Evolutionary conservation across 164 flowering plant genomes (phyloP).

Genomic region (Berberis vulgaris): DNA sequence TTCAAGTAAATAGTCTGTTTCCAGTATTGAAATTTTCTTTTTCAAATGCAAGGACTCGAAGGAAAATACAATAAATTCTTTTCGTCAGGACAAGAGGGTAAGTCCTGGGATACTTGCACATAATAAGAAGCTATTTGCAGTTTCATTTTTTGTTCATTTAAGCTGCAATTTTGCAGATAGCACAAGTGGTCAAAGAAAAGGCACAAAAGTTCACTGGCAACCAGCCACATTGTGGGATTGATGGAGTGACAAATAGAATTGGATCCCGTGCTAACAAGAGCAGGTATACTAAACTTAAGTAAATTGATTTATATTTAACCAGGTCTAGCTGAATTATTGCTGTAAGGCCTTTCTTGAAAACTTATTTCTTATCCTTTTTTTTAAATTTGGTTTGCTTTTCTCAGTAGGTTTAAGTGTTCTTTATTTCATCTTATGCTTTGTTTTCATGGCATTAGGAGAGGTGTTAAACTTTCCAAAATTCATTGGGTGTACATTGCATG

Average conservation of each 20-base stretch:
- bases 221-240: conserved; percentile 24
- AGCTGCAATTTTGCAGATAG: conserved; percentile 14
- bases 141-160: too few relatives aligned
- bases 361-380: too few relatives aligned
- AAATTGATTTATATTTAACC: too few relatives aligned
- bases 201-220: conserved; percentile 19
- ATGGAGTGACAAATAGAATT: conserved; percentile 17
- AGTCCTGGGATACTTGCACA: not conserved
- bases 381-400: too few relatives aligned
- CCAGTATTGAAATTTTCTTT: conserved; percentile 6
- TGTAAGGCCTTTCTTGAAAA: too few relatives aligned
- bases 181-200: conserved; percentile 19
- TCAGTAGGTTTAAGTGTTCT: too few relatives aligned
- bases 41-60: conserved; percentile 56
- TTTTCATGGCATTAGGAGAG: too few relatives aligned
- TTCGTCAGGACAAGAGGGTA: conserved; percentile 44
- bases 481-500: too few relatives aligned
- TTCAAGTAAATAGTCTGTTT: not conserved
- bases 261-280: conserved; percentile 18
- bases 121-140: too few relatives aligned
- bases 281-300: conserved; percentile 17
- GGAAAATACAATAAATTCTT: conserved; percentile 47
- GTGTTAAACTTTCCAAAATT: too few relatives aligned
- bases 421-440: too few relatives aligned
- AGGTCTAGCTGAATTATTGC: too few relatives aligned